phyloP scores from a whole-genome alignment of 371 early-diverging fungal species.

The Circinella minor region DNA sequence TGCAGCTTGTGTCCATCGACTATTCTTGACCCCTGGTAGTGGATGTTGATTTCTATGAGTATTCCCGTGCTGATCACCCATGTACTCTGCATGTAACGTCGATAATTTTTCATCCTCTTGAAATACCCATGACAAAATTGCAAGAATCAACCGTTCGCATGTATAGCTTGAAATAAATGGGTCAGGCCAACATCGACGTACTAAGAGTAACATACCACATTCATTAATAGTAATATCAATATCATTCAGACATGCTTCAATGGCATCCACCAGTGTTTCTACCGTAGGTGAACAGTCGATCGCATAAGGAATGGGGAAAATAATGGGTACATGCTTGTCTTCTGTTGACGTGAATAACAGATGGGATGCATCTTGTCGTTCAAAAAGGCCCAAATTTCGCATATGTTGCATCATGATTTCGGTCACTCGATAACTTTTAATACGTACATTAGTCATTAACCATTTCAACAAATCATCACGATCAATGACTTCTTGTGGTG shows the following conservation, averaged over 20 bases:
- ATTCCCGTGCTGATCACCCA: constrained; percentile 6
- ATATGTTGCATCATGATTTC: constrained; percentile 58
- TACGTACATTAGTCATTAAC: constrained; percentile 38
- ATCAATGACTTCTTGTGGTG: constrained; percentile 33
- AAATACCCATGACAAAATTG: constrained; percentile 59
- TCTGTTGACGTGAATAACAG: constrained; percentile 35
- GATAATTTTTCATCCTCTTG: constrained; percentile 58
- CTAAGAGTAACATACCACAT: constrained; percentile 55
- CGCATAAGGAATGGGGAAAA: constrained; percentile 59
- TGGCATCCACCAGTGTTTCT: constrained; percentile 53
- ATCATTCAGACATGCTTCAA: constrained; percentile 57
- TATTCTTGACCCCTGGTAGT: constrained; percentile 24
- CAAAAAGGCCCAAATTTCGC: constrained; percentile 60
- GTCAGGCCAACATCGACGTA: constrained; percentile 64
- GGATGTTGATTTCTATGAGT: constrained; percentile 20
- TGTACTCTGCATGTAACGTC: constrained; percentile 42
- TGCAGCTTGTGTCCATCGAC: constrained; percentile 35
- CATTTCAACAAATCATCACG: constrained; percentile 39
- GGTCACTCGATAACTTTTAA: constrained; percentile 30
- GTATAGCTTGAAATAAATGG: constrained; percentile 61
- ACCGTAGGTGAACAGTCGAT: constrained; percentile 55
- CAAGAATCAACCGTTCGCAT: constrained; percentile 46
- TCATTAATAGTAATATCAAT: constrained; percentile 61
- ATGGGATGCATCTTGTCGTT: constrained; percentile 56
- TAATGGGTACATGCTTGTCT: constrained; percentile 23